Conservation (phyloP, 2,329 filamentous ascomycete species). For the Alternaria brassicicola region DNA sequence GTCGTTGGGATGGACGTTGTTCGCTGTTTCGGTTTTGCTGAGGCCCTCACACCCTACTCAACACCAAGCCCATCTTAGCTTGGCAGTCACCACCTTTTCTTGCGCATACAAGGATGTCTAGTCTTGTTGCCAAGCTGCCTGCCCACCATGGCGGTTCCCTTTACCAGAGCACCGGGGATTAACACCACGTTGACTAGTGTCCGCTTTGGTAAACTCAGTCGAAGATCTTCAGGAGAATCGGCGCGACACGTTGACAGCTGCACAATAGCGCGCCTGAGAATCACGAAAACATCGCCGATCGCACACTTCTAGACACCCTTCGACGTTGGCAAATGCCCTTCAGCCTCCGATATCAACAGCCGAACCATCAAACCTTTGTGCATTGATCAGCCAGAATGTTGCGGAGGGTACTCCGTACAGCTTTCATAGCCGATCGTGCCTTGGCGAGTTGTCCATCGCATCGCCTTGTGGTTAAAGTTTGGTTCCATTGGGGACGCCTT, state of each 20-base stretch:
- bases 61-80: neutral
- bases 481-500: neutral
- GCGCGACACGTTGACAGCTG: constrained; percentile 1
- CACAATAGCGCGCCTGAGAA: neutral
- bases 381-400: neutral
- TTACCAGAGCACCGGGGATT: constrained; percentile 9
- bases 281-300: neutral
- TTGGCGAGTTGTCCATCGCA: neutral
- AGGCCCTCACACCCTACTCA: neutral
- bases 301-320: constrained; percentile 4
- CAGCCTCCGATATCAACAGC: constrained; percentile 7
- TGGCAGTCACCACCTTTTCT: neutral
- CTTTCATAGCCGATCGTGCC: neutral
- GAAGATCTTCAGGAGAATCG: constrained; percentile 6
- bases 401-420: constrained; percentile 2
- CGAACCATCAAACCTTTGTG: neutral
- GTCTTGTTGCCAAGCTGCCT: constrained; percentile 4
- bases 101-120: neutral
- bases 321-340: constrained; percentile 5
- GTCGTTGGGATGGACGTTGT: neutral
- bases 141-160: constrained; percentile 5
- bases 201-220: constrained; percentile 9
- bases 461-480: constrained; percentile 7
- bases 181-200: constrained; percentile 6
- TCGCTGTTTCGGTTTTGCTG: neutral